Percentiles rank a stretch among this genome's conserved stretches.
Evolutionary conservation across 2,329 filamentous ascomycete genomes (phyloP).

Genomic region (Huntiella omanensis): DNA sequence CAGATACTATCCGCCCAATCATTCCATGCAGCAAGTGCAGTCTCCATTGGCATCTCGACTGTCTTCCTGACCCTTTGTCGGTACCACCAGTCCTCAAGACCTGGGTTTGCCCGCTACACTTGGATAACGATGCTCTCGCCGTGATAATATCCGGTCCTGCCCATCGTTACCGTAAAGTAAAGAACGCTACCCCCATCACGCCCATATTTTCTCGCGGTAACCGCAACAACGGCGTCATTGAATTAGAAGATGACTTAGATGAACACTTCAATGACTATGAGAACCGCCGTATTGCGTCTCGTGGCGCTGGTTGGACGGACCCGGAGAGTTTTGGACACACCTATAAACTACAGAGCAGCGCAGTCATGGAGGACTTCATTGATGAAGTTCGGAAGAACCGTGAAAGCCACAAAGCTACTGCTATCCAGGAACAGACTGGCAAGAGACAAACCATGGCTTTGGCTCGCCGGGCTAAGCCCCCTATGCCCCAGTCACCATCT

Average conservation of each 20-base stretch:
- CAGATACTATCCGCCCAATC: slow-evolving; percentile 47
- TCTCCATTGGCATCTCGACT: slow-evolving; percentile 81
- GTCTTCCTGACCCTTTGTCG: slow-evolving; percentile 66
- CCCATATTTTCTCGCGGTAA: slow-evolving; percentile 43
- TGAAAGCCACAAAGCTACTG: too few relatives aligned
- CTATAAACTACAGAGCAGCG: slow-evolving; percentile 43
- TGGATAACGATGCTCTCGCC: slow-evolving; percentile 51
- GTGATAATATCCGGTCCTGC: slow-evolving; percentile 40
- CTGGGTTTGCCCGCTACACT: slow-evolving; percentile 80
- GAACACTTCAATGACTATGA: slow-evolving; percentile 15
- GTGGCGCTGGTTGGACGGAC: slow-evolving; percentile 36
- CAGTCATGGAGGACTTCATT: slow-evolving; percentile 56
- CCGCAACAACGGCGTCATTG: slow-evolving; percentile 52
- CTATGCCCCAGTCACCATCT: too few relatives aligned
- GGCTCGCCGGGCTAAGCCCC: too few relatives aligned
- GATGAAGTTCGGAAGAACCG: slow-evolving; percentile 15
- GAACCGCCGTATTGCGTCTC: slow-evolving; percentile 1
- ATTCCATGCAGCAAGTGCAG: slow-evolving; percentile 73
- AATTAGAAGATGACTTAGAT: slow-evolving; percentile 44
- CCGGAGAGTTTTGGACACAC: slow-evolving; percentile 42
- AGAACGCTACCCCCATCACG: slow-evolving; percentile 30
- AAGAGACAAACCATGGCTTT: too few relatives aligned
- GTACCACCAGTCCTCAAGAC: slow-evolving; percentile 57
- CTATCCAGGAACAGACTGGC: too few relatives aligned
- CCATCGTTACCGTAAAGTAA: slow-evolving; percentile 42